phyloP scores from a whole-genome alignment of 108 stramenopile genomes.

The Skeletonema tropicum region DNA sequence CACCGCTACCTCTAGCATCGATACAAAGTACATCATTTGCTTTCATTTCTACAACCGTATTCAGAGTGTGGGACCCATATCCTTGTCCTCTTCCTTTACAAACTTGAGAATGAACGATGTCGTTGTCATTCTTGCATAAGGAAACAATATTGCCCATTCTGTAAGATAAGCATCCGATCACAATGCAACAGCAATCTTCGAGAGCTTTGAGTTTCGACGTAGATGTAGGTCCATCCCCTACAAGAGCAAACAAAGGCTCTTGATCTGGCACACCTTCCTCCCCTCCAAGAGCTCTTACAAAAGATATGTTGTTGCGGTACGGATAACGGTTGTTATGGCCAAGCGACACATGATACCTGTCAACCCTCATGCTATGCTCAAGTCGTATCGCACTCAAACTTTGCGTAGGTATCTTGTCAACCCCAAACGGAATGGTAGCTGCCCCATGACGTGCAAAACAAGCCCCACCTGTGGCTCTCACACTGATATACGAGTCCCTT shows the following conservation, averaged over 20 bases:
- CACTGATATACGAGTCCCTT: conserved; percentile 7
- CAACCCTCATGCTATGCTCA: neutral
- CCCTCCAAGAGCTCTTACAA: conserved; percentile 6
- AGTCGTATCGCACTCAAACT: conserved; percentile 19
- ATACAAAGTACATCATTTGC: too few relatives aligned
- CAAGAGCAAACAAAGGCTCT: neutral
- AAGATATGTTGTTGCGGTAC: neutral
- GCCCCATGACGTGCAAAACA: conserved; percentile 21
- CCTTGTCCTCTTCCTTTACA: too few relatives aligned
- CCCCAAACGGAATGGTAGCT: neutral
- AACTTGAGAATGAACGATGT: too few relatives aligned
- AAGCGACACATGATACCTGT: conserved; percentile 12
- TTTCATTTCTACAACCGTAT: too few relatives aligned
- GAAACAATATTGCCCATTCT: too few relatives aligned
- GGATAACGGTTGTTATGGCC: neutral
- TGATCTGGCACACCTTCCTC: neutral
- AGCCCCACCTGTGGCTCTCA: conserved; percentile 2
- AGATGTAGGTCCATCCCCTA: neutral
- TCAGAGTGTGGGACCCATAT: too few relatives aligned
- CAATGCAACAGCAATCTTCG: conserved; percentile 14
- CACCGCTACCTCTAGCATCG: too few relatives aligned
- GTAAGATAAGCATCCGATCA: conserved; percentile 5
- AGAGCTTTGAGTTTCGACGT: neutral
- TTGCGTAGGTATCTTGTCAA: conserved; percentile 13
- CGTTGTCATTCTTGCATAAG: too few relatives aligned